Evolutionary conservation across 164 flowering plant species (phyloP).

Genomic region (Piper longum): DNA sequence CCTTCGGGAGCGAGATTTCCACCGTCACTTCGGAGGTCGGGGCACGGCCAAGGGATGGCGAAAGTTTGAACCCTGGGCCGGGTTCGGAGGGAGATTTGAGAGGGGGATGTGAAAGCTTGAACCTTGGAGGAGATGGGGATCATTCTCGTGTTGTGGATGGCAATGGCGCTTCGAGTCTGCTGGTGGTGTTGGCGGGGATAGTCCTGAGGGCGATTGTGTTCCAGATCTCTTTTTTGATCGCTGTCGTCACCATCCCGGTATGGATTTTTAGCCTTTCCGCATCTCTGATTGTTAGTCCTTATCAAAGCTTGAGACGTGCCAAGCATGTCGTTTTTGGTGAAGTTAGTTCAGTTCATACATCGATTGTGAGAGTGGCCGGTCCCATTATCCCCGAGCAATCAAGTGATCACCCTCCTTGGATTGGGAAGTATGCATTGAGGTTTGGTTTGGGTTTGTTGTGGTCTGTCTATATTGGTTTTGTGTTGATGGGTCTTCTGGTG

Average conservation of each 20-base stretch:
- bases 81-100: too few relatives aligned
- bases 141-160: conserved; percentile 7
- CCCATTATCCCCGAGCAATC: conserved; percentile 12
- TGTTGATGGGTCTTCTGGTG: conserved; percentile 38
- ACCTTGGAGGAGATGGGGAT: too few relatives aligned
- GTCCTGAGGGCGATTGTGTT: conserved; percentile 43
- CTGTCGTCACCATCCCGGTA: conserved; percentile 36
- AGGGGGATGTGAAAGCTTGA: too few relatives aligned
- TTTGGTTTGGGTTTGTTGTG: conserved; percentile 56
- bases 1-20: background rate
- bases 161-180: conserved; percentile 17
- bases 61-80: conserved; percentile 8
- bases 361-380: conserved; percentile 8
- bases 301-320: conserved; percentile 13
- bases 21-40: background rate
- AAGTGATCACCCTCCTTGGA: conserved; percentile 14
- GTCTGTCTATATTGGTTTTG: conserved; percentile 39
- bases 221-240: conserved; percentile 32
- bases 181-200: conserved; percentile 31
- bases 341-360: conserved; percentile 12
- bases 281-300: conserved; percentile 36
- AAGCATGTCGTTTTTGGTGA: conserved; percentile 12
- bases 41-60: conserved; percentile 4
- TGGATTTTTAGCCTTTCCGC: conserved; percentile 22
- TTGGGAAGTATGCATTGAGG: conserved; percentile 19